Conservation (phyloP, 345 rosid species). For the Reutealis trisperma region DNA sequence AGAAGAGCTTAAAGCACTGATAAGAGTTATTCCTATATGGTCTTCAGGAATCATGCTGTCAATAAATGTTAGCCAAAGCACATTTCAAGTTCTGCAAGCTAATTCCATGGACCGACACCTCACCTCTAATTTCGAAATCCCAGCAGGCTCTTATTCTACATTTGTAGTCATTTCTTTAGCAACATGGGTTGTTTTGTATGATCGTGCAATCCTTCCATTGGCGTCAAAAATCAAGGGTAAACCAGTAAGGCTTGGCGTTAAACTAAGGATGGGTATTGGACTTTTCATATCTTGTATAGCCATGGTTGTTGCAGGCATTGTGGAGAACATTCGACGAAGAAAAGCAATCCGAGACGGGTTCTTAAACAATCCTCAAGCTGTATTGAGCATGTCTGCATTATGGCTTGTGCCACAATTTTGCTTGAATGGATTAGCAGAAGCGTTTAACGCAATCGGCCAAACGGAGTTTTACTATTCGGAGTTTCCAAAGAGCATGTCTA, state of each 20-base stretch:
- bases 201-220: conserved; percentile 39
- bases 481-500: conserved; percentile 57
- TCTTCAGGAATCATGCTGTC: conserved; percentile 50
- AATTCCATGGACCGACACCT: conserved; percentile 53
- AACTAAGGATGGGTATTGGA: conserved; percentile 57
- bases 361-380: conserved; percentile 24
- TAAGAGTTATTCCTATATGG: conserved; percentile 52
- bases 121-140: conserved; percentile 49
- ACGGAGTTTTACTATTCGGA: conserved; percentile 53
- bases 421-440: conserved; percentile 44
- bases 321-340: conserved; percentile 40
- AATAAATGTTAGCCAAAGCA: conserved; percentile 38
- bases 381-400: conserved; percentile 44
- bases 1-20: conserved; percentile 57
- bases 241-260: conserved; percentile 37
- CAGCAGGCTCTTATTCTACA: conserved; percentile 46
- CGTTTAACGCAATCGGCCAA: conserved; percentile 46
- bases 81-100: conserved; percentile 47
- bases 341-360: conserved; percentile 32
- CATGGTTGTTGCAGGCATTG: conserved; percentile 36
- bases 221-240: conserved; percentile 38
- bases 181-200: conserved; percentile 45
- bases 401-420: conserved; percentile 48
- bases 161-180: conserved; percentile 39
- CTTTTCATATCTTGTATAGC: conserved; percentile 27